Base-by-base conservation (phyloP, 306 rosid genomes). In the Trifolium fragiferum region DNA sequence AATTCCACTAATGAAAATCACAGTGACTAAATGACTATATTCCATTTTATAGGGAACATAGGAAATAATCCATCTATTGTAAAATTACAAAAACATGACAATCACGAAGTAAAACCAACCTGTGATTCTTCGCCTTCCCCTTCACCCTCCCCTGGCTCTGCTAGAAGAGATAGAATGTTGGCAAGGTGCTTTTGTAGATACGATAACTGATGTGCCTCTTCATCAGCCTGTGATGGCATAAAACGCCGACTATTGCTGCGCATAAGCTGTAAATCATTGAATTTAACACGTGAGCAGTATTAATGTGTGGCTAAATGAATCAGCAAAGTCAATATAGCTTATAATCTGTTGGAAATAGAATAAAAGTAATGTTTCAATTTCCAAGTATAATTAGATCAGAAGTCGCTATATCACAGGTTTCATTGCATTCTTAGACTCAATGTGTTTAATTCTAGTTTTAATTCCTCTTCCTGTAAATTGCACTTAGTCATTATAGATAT, bases 211-310 rank as follows among this genome's bases (percentile, higher is more conserved):
- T 93, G 97, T 18, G 93, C 92, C 87, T 93, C 98, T 84, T 93
- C 97, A 79, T 93, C 97, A 77, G 88, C 80, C 82, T 88, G 98
- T 2, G 96, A 93, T 49, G 97, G 97, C 90, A 82, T 77, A 79
- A 80, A 82, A 63, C 97, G 87, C 58, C 98, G 86, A 83, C 90
- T 93, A 61, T 93, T 91, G 97, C 98, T 89, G 60, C 98, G 97
- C 82, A 89, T 93, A 76, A 93, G 97, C 98, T 93, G 92, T 88
- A 81, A 79, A 75, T 61, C 66, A 79, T 70, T 49, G 35, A 50
- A 10, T 20, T 8, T 20, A 58, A 70, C 57, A 74, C 8, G 37
- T 44, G 72, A 18, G 23, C 19, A 70, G 10, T 50, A 43, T 12
- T 71, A 63, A 54, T 2, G 11, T 18, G 5, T 13, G 14, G 37